phyloP scores from a whole-genome alignment of 2,329 filamentous ascomycete species.

The Arthrinium puccinioides region DNA sequence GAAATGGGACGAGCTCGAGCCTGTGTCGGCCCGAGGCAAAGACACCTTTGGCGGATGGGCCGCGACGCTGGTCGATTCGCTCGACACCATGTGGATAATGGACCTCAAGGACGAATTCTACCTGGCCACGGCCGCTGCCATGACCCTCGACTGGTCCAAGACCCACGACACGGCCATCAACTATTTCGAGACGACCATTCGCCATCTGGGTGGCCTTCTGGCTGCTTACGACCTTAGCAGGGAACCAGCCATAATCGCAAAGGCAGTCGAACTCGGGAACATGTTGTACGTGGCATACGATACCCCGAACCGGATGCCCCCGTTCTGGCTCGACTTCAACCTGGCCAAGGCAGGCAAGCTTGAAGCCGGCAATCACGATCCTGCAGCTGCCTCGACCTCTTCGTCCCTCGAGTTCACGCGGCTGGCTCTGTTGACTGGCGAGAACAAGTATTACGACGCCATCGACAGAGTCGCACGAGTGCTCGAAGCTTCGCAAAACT shows the following conservation, averaged over 20 bases:
- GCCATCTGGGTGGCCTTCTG: conserved; percentile 37
- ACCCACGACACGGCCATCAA: conserved; percentile 30
- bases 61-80: conserved; percentile 51
- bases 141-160: conserved; percentile 41
- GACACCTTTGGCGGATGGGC: conserved; percentile 35
- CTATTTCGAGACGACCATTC: conserved; percentile 40
- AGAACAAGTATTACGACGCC: conserved; percentile 68
- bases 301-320: conserved; percentile 41
- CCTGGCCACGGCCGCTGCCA: conserved; percentile 40
- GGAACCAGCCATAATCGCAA: conserved; percentile 31
- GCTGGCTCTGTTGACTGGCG: conserved; percentile 60
- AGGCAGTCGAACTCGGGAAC: conserved; percentile 37
- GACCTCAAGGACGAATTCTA: conserved; percentile 48
- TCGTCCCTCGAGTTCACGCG: conserved; percentile 65
- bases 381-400: conserved; percentile 42
- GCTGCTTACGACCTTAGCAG: conserved; percentile 37
- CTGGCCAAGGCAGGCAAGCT: conserved; percentile 27
- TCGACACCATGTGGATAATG: conserved; percentile 60
- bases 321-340: conserved; percentile 49
- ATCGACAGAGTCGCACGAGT: conserved; percentile 65
- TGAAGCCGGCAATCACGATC: conserved; percentile 25
- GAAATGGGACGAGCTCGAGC: conserved; percentile 46
- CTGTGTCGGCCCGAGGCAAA: conserved; percentile 18
- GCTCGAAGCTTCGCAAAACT: conserved; percentile 60
- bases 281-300: conserved; percentile 41